Conservation (phyloP, 805 yeast genomes). For the Metschnikowia sp. region DNA sequence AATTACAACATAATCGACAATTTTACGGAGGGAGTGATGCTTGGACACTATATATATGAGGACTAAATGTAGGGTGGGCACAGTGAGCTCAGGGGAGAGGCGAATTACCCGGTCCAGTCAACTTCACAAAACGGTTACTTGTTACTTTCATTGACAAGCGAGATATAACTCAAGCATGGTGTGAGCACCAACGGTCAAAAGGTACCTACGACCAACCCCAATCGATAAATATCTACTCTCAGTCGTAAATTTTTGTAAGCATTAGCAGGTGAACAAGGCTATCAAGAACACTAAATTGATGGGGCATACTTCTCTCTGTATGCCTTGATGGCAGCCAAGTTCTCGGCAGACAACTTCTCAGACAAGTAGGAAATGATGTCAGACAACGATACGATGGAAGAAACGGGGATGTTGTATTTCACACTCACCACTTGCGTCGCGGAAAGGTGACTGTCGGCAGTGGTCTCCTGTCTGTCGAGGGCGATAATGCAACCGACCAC, state of each 20-base stretch:
- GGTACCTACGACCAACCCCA: too few species aligned
- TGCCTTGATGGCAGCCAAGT: slow-evolving; percentile 53
- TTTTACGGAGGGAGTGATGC: too few species aligned
- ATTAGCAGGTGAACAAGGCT: background rate
- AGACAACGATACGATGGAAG: slow-evolving; percentile 70
- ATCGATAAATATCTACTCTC: background rate
- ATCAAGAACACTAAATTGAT: background rate
- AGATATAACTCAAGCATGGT: too few species aligned
- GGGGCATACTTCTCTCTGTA: slow-evolving; percentile 55
- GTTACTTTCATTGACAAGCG: too few species aligned
- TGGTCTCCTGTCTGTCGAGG: slow-evolving; percentile 92
- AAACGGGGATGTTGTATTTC: slow-evolving; percentile 75
- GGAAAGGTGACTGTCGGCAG: slow-evolving; percentile 59
- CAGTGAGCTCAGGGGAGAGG: too few species aligned
- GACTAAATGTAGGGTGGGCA: too few species aligned
- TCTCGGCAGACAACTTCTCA: slow-evolving; percentile 53
- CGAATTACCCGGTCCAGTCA: too few species aligned
- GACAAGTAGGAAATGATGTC: slow-evolving; percentile 68
- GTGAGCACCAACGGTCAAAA: too few species aligned
- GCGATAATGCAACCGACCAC: slow-evolving; percentile 87
- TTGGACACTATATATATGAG: too few species aligned
- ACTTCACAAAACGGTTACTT: too few species aligned
- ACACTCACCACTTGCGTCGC: slow-evolving; percentile 80
- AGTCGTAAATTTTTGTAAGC: background rate
- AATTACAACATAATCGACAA: too few species aligned